Evolutionary conservation across 1,284 basidiomycete species (phyloP).

Genomic region (Phellopilus nigrolimitatus): DNA sequence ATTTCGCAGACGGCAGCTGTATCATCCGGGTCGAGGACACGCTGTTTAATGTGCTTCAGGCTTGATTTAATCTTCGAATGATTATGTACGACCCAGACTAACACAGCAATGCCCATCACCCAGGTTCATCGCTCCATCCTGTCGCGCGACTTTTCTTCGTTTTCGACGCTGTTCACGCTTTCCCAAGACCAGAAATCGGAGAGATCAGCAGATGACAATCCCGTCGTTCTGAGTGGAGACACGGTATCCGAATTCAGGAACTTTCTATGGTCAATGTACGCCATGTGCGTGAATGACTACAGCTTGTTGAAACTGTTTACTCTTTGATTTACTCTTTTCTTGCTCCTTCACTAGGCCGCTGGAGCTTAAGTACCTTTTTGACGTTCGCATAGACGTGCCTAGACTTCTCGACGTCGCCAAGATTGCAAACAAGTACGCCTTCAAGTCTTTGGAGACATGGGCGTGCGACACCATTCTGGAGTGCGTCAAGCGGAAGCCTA

Average conservation of each 20-base stretch:
- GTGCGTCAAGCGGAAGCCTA: conserved; percentile 55
- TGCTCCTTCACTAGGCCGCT: conserved; percentile 44
- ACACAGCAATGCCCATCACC: neutral
- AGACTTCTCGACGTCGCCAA: conserved; percentile 57
- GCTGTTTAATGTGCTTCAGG: conserved; percentile 32
- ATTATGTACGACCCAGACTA: too few species aligned
- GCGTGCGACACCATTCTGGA: conserved; percentile 60
- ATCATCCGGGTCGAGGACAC: conserved; percentile 31
- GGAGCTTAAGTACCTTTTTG: conserved; percentile 45
- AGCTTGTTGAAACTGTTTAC: conserved; percentile 28
- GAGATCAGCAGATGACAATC: conserved; percentile 57
- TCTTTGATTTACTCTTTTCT: conserved; percentile 8
- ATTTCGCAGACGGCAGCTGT: conserved; percentile 33
- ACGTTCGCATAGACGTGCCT: conserved; percentile 42
- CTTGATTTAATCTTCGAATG: conserved; percentile 2
- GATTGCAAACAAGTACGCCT: conserved; percentile 62
- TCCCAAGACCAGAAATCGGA: conserved; percentile 50
- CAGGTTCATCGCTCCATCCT: conserved; percentile 64
- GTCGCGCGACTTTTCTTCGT: conserved; percentile 57
- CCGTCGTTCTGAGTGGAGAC: conserved; percentile 56
- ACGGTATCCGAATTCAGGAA: conserved; percentile 56
- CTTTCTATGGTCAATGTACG: conserved; percentile 56
- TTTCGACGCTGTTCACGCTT: conserved; percentile 56
- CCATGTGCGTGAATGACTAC: conserved; percentile 53
- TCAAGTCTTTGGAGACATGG: conserved; percentile 66